Base-by-base conservation (phyloP, 2,329 filamentous ascomycete genomes). In the Verticillium dahliae region DNA sequence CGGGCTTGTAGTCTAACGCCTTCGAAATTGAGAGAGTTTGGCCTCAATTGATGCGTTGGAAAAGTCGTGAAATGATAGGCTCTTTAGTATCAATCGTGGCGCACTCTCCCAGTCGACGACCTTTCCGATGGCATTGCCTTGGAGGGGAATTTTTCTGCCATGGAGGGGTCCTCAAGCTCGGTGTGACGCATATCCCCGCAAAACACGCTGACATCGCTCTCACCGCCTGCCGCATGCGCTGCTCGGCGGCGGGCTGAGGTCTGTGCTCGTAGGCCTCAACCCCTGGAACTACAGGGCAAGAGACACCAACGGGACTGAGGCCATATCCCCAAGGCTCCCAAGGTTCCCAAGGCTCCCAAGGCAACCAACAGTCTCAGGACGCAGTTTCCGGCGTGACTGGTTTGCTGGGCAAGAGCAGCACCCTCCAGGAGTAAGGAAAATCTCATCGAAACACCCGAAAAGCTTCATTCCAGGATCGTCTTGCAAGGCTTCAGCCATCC, bases 141-240 rank as follows among this genome's bases (percentile, higher is more conserved):
- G 33, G 55, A 57, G 70, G 58, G 62, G 62, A 64, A 65, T 60
- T 59, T 64, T 64, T 64, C 62, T 64, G 64, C 62, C 64, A 52
- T 58, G 61, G 35, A 59, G 56, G 60, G 59, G 61, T 60, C 59
- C 59, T 64, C 33, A 57, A 31, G 13, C 38, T 33, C 57, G 57
- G 56, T 58, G 45, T 65, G 64, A 61, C 64, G 62, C 64, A 65
- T 57, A 31, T 61, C 55, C 58, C 27, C 56, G 54, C 62, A 31
- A 56, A 45, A 14, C 39, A n/a, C n/a, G 9, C 6, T 18, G 11
- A 10, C 18, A 31, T 7, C 45, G 9, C 7, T 2, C 45, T 52
- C 54, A 65, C 64, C 64, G 64, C 64, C 58, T 62, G 34, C 58
- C 6, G 13, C 5, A 52, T 52, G 45, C 45, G 18, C 45, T 18